Conservation (phyloP, 345 rosid genomes). For the Melastoma malabathricum region DNA sequence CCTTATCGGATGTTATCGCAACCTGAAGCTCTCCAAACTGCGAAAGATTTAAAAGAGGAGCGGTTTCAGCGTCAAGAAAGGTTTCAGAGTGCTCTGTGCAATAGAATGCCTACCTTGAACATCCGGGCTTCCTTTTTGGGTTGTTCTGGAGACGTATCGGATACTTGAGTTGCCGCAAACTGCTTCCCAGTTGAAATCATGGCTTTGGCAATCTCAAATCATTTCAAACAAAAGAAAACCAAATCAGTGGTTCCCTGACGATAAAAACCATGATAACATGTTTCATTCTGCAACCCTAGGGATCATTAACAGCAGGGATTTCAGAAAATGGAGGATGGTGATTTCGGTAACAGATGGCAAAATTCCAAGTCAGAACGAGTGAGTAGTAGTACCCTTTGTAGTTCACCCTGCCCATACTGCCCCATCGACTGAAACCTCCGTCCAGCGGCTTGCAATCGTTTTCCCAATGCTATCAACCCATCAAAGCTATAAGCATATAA, state of each 20-base stretch:
- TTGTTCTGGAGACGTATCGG: slow-evolving; percentile 23
- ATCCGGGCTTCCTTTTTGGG: slow-evolving; percentile 34
- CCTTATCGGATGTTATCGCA: slow-evolving; percentile 55
- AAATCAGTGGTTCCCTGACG: background rate
- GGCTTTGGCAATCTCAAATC: slow-evolving; percentile 60
- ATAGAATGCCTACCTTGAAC: slow-evolving; percentile 44
- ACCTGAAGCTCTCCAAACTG: slow-evolving; percentile 96
- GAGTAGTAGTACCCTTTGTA: slow-evolving; percentile 36
- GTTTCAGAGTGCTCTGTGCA: background rate
- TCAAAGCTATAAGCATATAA: slow-evolving; percentile 13
- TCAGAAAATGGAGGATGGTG: background rate
- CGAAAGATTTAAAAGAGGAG: slow-evolving; percentile 2
- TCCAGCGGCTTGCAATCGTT: slow-evolving; percentile 67
- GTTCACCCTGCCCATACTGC: slow-evolving; percentile 86
- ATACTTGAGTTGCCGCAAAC: slow-evolving; percentile 32
- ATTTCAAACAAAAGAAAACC: slow-evolving; percentile 2
- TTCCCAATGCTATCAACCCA: slow-evolving; percentile 58
- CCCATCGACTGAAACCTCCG: slow-evolving; percentile 87
- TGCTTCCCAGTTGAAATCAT: slow-evolving; percentile 56
- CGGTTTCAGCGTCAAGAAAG: background rate
- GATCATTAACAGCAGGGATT: background rate
- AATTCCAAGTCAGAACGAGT: no score
- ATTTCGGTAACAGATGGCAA: no score
- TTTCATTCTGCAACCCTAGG: background rate
- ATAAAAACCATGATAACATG: background rate